Conservation (phyloP, 1,284 basidiomycete species). For the Puccinia polysora region DNA sequence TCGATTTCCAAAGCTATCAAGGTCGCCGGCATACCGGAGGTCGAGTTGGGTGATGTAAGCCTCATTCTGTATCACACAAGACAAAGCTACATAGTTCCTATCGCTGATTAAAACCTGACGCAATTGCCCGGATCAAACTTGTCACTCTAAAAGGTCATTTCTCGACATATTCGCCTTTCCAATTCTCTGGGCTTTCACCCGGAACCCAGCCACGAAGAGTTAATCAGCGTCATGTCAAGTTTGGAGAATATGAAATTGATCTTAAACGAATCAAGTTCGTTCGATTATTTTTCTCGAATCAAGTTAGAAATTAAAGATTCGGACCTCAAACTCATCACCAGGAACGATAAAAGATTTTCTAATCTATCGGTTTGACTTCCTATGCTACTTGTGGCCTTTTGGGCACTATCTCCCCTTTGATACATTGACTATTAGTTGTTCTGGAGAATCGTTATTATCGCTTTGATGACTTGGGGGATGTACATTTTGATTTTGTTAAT, state of each 20-base stretch:
- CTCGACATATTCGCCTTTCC: conserved; percentile 30
- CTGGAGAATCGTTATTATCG: too few species aligned
- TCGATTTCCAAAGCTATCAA: conserved; percentile 60
- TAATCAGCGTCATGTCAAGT: conserved; percentile 31
- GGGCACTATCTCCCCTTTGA: too few species aligned
- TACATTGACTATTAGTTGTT: too few species aligned
- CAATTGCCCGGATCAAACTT: background rate
- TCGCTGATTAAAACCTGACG: too few species aligned
- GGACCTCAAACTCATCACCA: conserved; percentile 18
- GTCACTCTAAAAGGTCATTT: conserved; percentile 16
- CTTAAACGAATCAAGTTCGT: conserved; percentile 39
- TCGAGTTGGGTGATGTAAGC: conserved; percentile 40
- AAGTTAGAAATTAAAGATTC: conserved; percentile 37
- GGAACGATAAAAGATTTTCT: conserved; percentile 29
- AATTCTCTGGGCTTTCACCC: conserved; percentile 27
- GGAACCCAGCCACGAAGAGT: conserved; percentile 30
- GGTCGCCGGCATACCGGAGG: conserved; percentile 34
- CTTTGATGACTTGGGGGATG: too few species aligned
- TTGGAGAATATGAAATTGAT: conserved; percentile 34
- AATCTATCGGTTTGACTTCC: conserved; percentile 11
- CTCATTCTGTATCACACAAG: background rate
- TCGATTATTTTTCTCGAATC: conserved; percentile 38
- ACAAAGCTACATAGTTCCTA: too few species aligned
- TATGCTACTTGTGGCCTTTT: too few species aligned
- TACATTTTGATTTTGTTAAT: too few species aligned